Evolutionary conservation across 2,329 filamentous ascomycete species (phyloP).

Genomic region (Verticillium dahliae): DNA sequence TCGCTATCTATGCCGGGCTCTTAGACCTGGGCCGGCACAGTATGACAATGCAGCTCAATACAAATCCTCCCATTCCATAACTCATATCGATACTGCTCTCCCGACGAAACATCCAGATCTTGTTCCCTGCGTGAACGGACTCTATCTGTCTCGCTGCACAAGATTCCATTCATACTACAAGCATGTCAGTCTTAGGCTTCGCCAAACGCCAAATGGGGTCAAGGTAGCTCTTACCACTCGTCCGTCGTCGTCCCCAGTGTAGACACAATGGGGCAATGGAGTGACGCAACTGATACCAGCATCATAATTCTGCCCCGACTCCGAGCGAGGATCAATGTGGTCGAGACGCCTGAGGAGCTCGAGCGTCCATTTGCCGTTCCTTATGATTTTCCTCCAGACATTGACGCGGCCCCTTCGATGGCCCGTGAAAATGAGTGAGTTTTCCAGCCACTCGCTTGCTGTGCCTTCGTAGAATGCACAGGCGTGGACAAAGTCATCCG

Average conservation of each 20-base stretch:
- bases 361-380: constrained; percentile 63
- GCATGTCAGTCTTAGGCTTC: background rate
- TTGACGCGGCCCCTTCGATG: constrained; percentile 81
- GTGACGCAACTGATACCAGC: constrained; percentile 81
- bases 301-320: constrained; percentile 48
- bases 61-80: background rate
- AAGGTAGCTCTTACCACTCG: constrained; percentile 58
- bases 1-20: background rate
- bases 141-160: constrained; percentile 50
- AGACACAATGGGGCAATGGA: constrained; percentile 75
- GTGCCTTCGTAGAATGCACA: constrained; percentile 91
- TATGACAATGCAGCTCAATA: background rate
- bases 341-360: constrained; percentile 77
- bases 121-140: constrained; percentile 13
- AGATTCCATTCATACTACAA: constrained; percentile 57
- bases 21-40: background rate
- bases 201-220: accelerated
- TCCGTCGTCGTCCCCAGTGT: constrained; percentile 91
- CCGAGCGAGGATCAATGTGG: constrained; percentile 64
- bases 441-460: constrained; percentile 86
- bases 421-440: constrained; percentile 80
- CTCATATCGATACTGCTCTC: background rate
- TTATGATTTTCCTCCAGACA: constrained; percentile 56
- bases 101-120: background rate
- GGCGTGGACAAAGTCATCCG: constrained; percentile 71